Conservation (phyloP, 2,329 filamentous ascomycete genomes). For the Fusarium sacchari region DNA sequence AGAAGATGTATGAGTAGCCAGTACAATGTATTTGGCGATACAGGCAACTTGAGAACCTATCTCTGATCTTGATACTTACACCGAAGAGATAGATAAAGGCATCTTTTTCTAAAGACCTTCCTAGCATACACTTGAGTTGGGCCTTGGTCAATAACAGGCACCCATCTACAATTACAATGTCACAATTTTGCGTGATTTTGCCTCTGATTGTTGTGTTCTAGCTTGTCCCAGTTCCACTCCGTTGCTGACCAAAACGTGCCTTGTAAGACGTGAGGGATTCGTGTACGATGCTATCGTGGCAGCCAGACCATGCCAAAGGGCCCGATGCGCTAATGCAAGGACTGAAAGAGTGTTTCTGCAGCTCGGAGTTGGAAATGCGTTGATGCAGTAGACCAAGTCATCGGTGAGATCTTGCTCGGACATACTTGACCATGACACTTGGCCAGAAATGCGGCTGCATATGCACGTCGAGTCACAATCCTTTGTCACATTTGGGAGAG, state of each 20-base stretch:
- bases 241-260: not conserved
- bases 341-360: not conserved
- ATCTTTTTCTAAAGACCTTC: not conserved
- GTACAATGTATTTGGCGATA: no score
- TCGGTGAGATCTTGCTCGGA: not conserved
- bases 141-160: not conserved
- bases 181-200: not conserved
- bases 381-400: not conserved
- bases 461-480: not conserved
- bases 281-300: not conserved
- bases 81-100: not conserved
- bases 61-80: not conserved
- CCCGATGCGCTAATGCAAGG: not conserved
- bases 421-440: not conserved
- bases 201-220: not conserved
- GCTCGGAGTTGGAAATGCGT: not conserved
- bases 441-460: not conserved
- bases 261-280: not conserved
- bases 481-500: no score
- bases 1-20: no score
- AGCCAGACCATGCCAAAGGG: not conserved
- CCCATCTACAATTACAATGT: not conserved
- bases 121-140: not conserved
- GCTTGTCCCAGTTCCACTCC: not conserved
- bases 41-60: not conserved